Conservation (phyloP, 176 grass and related monocot species). For the Melocanna baccifera region DNA sequence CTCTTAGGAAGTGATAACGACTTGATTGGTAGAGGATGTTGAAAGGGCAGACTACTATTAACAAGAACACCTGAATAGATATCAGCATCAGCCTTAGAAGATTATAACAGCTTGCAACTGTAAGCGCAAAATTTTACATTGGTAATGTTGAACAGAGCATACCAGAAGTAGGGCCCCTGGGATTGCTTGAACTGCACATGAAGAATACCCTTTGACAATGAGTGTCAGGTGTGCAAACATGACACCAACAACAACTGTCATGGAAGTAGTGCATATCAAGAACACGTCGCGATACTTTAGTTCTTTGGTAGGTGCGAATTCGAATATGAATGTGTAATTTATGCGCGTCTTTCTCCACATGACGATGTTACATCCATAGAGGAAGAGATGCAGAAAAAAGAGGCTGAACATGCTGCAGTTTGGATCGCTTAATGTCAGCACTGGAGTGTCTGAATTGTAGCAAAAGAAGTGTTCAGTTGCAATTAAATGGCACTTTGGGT, state of each 20-base stretch:
- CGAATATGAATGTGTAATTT: constrained; percentile 96
- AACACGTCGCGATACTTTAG: constrained; percentile 80
- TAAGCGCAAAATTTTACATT: neutral
- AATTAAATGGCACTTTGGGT: constrained; percentile 26
- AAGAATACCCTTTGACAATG: constrained; percentile 62
- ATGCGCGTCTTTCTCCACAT: constrained; percentile 95
- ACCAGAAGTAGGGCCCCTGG: constrained; percentile 87
- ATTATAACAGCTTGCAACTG: neutral
- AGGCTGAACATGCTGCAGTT: constrained; percentile 92
- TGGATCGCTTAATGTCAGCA: constrained; percentile 30
- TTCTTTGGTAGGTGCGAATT: constrained; percentile 82
- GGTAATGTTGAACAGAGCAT: constrained; percentile 30
- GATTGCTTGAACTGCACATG: constrained; percentile 80
- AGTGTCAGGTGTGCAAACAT: constrained; percentile 85
- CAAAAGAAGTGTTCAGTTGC: neutral
- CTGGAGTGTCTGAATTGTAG: neutral
- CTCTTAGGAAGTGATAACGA: constrained; percentile 72
- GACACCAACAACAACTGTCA: constrained; percentile 65
- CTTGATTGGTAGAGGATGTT: constrained; percentile 76
- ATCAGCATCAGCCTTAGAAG: neutral
- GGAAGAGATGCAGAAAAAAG: constrained; percentile 89
- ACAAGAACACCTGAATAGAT: constrained; percentile 66
- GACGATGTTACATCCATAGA: constrained; percentile 97
- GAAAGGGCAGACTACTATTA: constrained; percentile 80
- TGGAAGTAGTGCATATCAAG: constrained; percentile 73